Evolutionary conservation across 352 stramenopile species (phyloP).

Genomic region (Phytophthora litchii): DNA sequence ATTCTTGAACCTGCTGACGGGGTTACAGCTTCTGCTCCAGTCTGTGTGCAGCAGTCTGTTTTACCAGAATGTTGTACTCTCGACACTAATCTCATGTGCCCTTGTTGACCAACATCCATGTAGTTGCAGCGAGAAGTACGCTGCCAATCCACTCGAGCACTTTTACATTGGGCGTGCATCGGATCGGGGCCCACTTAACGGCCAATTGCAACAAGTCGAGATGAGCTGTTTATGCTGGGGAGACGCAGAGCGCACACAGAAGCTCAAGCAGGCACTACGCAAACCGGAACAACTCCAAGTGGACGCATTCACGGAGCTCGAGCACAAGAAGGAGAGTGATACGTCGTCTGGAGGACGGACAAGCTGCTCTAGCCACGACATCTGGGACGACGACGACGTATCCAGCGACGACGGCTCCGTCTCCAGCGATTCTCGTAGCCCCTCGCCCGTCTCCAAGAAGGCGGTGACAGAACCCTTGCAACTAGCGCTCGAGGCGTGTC

Average conservation of each 20-base stretch:
- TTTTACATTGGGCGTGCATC: slow-evolving; percentile 36
- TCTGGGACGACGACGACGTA: slow-evolving; percentile 59
- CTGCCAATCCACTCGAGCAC: slow-evolving; percentile 10
- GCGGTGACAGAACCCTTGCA: slow-evolving; percentile 18
- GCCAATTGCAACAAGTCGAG: slow-evolving; percentile 8
- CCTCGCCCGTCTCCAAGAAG: slow-evolving; percentile 25
- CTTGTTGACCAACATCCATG: slow-evolving; percentile 11
- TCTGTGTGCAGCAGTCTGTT: slow-evolving; percentile 22
- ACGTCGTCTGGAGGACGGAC: slow-evolving; percentile 42
- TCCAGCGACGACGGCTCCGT: slow-evolving; percentile 47
- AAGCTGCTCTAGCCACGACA: slow-evolving; percentile 53
- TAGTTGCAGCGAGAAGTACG: slow-evolving; percentile 15
- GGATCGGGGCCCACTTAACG: slow-evolving; percentile 2
- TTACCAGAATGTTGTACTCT: slow-evolving; percentile 33
- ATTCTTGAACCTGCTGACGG: slow-evolving; percentile 30
- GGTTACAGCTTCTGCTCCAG: slow-evolving; percentile 13
- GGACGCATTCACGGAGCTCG: slow-evolving; percentile 6
- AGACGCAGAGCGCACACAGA: slow-evolving; percentile 37
- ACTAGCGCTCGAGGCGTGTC: slow-evolving; percentile 18
- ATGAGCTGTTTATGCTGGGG: slow-evolving; percentile 48
- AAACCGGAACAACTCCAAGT: slow-evolving; percentile 2
- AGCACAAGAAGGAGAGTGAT: slow-evolving; percentile 33
- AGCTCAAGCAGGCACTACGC: slow-evolving; percentile 39
- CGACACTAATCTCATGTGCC: slow-evolving; percentile 3
- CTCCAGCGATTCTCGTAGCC: slow-evolving; percentile 12